These are phyloP conservation scores for Pseudoneurospora amorphoporcata DNA, from an alignment of 495 filamentous ascomycete genomes.

Conservation along the genomic window DNA sequence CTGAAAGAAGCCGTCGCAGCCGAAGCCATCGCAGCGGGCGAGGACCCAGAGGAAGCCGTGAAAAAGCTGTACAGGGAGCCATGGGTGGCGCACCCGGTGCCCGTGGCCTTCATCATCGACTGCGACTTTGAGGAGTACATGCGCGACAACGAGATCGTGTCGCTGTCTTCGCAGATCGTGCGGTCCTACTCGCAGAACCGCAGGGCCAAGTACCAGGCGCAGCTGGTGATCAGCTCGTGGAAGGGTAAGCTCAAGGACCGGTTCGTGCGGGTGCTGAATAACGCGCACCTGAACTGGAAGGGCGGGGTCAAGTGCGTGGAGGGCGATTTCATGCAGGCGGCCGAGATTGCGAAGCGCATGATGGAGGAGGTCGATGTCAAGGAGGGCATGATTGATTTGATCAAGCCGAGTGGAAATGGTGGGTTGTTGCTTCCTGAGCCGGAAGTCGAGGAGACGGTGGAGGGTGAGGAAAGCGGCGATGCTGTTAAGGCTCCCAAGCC, in stretches of 20 bases:
- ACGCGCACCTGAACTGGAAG: constrained; percentile 68
- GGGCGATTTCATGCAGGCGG: constrained; percentile 58
- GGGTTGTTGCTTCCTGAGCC: constrained; percentile 13
- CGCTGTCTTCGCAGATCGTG: constrained; percentile 71
- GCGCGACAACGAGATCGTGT: constrained; percentile 70
- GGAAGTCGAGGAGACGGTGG: constrained; percentile 4
- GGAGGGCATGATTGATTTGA: constrained; percentile 39
- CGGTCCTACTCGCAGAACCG: constrained; percentile 82
- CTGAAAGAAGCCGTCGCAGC: constrained; percentile 30
- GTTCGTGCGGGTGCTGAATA: constrained; percentile 62
- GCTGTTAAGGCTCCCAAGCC: not conserved
- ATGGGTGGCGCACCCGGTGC: constrained; percentile 39
- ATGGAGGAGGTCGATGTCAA: constrained; percentile 48
- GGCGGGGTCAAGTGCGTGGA: constrained; percentile 52
- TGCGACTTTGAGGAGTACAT: constrained; percentile 90
- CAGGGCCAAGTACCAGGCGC: constrained; percentile 49
- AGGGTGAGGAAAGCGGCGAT: not conserved
- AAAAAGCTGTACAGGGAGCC: constrained; percentile 14
- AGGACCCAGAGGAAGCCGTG: constrained; percentile 16
- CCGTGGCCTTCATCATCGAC: constrained; percentile 74
- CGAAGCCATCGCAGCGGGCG: constrained; percentile 31
- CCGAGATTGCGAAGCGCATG: constrained; percentile 44
- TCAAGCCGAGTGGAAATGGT: constrained; percentile 32
- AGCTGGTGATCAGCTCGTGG: constrained; percentile 68
- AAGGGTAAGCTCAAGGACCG: constrained; percentile 63